A percentile compares a stretch with the other conserved stretches of the same genome.
phyloP scores from a whole-genome alignment of 2,329 filamentous ascomycete genomes.

The Fusarium agapanthi region DNA sequence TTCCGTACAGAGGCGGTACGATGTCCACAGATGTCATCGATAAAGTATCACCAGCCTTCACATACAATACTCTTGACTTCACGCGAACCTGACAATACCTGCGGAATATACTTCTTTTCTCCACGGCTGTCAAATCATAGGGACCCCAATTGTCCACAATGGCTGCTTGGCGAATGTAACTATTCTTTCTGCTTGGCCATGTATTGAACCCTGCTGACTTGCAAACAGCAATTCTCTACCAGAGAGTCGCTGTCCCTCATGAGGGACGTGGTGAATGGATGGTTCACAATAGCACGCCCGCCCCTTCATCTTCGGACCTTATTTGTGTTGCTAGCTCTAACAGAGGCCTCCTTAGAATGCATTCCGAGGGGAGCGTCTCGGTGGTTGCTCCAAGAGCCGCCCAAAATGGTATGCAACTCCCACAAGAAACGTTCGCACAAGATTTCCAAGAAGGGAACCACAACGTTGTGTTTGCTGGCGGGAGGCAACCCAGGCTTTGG shows the following conservation, averaged over 20 bases:
- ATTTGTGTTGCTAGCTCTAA: constrained; percentile 60
- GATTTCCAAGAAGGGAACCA: constrained; percentile 57
- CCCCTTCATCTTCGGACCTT: constrained; percentile 50
- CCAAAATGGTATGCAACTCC: constrained; percentile 30
- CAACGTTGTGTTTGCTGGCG: constrained; percentile 60
- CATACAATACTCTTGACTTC: constrained; percentile 56
- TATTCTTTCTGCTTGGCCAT: neutral
- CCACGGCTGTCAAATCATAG: constrained; percentile 44
- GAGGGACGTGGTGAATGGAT: constrained; percentile 42
- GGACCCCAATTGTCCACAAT: constrained; percentile 44
- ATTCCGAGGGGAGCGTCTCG: constrained; percentile 43
- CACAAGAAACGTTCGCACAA: constrained; percentile 57
- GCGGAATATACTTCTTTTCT: constrained; percentile 51
- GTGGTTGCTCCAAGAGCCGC: constrained; percentile 46
- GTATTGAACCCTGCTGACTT: neutral
- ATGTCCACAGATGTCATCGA: constrained; percentile 54
- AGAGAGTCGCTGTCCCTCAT: constrained; percentile 44
- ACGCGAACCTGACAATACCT: constrained; percentile 44
- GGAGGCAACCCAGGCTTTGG: constrained; percentile 57
- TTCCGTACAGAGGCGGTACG: constrained; percentile 49
- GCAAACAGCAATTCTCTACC: constrained; percentile 44
- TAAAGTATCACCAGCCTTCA: constrained; percentile 56
- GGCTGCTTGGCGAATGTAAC: constrained; percentile 51
- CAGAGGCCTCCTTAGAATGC: constrained; percentile 54
- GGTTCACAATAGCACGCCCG: constrained; percentile 54